phyloP scores from a whole-genome alignment of 2,329 filamentous ascomycete species.

The Cordyceps fumosorosea region DNA sequence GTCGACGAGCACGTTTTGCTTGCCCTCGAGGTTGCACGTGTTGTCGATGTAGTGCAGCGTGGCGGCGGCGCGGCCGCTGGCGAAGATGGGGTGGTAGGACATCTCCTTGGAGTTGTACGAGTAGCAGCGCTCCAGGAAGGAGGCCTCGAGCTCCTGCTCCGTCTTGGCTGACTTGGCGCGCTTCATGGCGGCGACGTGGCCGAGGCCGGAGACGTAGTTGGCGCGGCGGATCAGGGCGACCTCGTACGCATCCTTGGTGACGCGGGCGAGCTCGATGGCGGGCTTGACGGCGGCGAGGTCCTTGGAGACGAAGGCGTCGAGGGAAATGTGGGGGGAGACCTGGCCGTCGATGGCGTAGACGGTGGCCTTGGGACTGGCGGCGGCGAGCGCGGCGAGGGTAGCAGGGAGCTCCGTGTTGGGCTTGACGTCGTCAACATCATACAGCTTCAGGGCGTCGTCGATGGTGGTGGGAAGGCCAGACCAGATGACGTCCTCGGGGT shows the following conservation, averaged over 20 bases:
- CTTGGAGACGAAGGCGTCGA: constrained; percentile 61
- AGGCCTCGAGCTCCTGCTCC: constrained; percentile 76
- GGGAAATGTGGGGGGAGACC: constrained; percentile 64
- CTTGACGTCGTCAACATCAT: constrained; percentile 74
- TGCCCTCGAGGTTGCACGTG: constrained; percentile 59
- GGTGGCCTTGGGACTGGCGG: constrained; percentile 32
- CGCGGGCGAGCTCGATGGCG: constrained; percentile 62
- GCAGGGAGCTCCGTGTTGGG: constrained; percentile 69
- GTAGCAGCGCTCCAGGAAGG: constrained; percentile 72
- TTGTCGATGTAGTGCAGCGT: constrained; percentile 87
- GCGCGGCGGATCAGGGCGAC: constrained; percentile 66
- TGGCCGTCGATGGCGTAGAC: constrained; percentile 76
- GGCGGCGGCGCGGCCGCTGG: constrained; percentile 70
- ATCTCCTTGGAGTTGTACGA: constrained; percentile 71
- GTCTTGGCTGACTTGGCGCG: constrained; percentile 59
- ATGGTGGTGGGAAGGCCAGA: constrained; percentile 74
- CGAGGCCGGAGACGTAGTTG: constrained; percentile 61
- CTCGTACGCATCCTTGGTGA: constrained; percentile 69
- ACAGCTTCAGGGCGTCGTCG: constrained; percentile 67
- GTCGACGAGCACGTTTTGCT: constrained; percentile 77
- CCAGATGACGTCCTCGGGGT: constrained; percentile 90
- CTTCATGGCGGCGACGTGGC: constrained; percentile 57
- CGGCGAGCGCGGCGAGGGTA: constrained; percentile 52
- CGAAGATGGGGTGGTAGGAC: constrained; percentile 83
- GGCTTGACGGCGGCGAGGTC: constrained; percentile 50